Base-by-base conservation (phyloP, 345 rosid species). In the Pistacia vera region DNA sequence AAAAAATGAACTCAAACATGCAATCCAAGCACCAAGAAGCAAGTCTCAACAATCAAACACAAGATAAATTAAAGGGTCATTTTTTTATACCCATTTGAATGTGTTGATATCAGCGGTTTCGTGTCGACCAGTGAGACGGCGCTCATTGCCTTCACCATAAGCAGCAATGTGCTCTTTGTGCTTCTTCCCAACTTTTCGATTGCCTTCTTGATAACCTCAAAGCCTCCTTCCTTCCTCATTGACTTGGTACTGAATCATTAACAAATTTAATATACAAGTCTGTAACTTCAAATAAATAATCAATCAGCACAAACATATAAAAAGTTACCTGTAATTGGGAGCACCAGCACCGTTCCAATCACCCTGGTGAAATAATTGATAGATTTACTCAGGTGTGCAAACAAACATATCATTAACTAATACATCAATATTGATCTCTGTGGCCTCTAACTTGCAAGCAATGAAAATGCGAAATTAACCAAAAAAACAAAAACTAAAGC, bases 321-420 rank as follows among this genome's bases (percentile, higher is more conserved):
- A 44, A n/a, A 71, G 30, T 56, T 78, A 92, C 98, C 98, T 95
- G 89, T 86, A 95, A 71, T 95, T 87, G 79, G 93, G 99, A 17
- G 99, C 97, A 33, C 99, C 99, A 46, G 99, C 97, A 18, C 98
- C 99, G 25, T 93, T 93, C 99, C 98, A 95, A 41, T 95, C 98
- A 30, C 98, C 99, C 66, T 92, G 51, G 18, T 54, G 25, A 3
- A 56, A 11, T 9, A 22, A 72, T n/a, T 11, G 9, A 57, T 22
- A 28, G 6, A n/a, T 13, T 3, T 7, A 25, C 35, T 74, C n/a
- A 64, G 25, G 48, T 25, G 49, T 6, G 16, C 5, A 35, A 33
- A 64, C 49, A 2, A 28, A 55, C 46, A 52, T 13, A 22, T 36
- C 5, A 52, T 25, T 25, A 25, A 25, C 25, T 25, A 46, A 22